These are phyloP conservation scores for Pinus tabuliformis DNA, from an alignment of 75 land plant species.

Conservation along the genomic window DNA sequence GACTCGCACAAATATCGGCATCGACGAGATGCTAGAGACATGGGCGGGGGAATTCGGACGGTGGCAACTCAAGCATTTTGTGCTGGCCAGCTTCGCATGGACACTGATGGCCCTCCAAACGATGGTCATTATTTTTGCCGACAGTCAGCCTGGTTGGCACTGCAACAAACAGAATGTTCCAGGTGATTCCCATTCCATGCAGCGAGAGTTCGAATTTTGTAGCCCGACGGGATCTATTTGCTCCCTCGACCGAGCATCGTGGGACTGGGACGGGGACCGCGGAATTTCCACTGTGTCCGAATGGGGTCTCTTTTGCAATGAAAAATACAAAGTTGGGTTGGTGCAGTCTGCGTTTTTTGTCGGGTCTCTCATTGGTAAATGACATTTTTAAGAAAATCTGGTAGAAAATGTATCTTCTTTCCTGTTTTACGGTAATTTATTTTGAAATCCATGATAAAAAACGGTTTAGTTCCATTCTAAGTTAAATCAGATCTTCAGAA, in stretches of 20 bases:
- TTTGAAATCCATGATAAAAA: no score
- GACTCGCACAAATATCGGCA: no score
- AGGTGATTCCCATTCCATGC: not conserved
- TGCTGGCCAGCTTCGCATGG: conserved; percentile 37
- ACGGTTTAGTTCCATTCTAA: no score
- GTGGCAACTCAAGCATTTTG: conserved; percentile 34
- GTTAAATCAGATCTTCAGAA: no score
- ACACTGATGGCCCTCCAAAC: conserved; percentile 41
- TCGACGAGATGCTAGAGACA: conserved; percentile 33
- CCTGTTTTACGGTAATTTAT: no score
- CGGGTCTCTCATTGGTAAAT: conserved; percentile 10
- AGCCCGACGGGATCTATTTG: conserved; percentile 13
- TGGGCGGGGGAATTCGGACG: conserved; percentile 38
- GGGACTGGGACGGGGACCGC: conserved; percentile 66
- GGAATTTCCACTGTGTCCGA: conserved; percentile 65
- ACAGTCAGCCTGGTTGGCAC: conserved; percentile 5
- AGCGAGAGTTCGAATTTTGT: conserved; percentile 9
- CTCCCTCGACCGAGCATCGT: conserved; percentile 33
- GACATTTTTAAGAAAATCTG: no score
- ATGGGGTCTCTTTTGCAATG: conserved; percentile 65
- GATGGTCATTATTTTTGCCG: conserved; percentile 43
- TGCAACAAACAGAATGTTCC: not conserved
- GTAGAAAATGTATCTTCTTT: no score
- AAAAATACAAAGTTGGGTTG: conserved; percentile 67
- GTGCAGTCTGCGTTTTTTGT: conserved; percentile 46